phyloP scores from a whole-genome alignment of 257 asterid genomes.

The Misopates orontium region DNA sequence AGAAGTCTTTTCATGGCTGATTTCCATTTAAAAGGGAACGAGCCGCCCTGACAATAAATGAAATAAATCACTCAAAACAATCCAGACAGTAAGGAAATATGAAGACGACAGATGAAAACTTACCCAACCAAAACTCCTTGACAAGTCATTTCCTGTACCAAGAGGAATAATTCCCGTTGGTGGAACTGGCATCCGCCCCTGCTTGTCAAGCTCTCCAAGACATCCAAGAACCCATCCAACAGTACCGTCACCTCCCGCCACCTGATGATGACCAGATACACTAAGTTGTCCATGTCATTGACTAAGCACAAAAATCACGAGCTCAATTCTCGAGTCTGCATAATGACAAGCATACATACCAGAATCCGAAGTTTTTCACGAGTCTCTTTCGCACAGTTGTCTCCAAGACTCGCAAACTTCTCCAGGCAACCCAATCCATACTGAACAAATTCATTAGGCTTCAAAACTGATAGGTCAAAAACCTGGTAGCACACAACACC shows the following conservation, averaged over 20 bases:
- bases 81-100: slow-evolving; percentile 19
- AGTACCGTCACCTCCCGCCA: slow-evolving; percentile 99
- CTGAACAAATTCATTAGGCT: slow-evolving; percentile 93
- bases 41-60: slow-evolving; percentile 64
- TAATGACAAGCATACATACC: slow-evolving; percentile 47
- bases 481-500: slow-evolving; percentile 54
- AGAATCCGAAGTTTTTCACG: slow-evolving; percentile 88
- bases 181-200: slow-evolving; percentile 69
- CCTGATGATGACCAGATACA: slow-evolving; percentile 49
- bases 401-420: slow-evolving; percentile 78
- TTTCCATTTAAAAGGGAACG: slow-evolving; percentile 95
- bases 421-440: slow-evolving; percentile 93
- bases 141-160: slow-evolving; percentile 97
- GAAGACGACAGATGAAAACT: slow-evolving; percentile 27
- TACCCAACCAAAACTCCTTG: slow-evolving; percentile 98
- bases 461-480: slow-evolving; percentile 79
- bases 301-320: slow-evolving; percentile 13
- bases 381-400: slow-evolving; percentile 70
- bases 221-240: slow-evolving; percentile 99
- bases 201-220: slow-evolving; percentile 76
- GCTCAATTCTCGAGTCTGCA: background rate
- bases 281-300: slow-evolving; percentile 13
- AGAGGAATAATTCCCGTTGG: slow-evolving; percentile 89
- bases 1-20: slow-evolving; percentile 84
- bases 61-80: slow-evolving; percentile 26